phyloP scores from a whole-genome alignment of 2,329 filamentous ascomycete species.

The Fusarium sp. region DNA sequence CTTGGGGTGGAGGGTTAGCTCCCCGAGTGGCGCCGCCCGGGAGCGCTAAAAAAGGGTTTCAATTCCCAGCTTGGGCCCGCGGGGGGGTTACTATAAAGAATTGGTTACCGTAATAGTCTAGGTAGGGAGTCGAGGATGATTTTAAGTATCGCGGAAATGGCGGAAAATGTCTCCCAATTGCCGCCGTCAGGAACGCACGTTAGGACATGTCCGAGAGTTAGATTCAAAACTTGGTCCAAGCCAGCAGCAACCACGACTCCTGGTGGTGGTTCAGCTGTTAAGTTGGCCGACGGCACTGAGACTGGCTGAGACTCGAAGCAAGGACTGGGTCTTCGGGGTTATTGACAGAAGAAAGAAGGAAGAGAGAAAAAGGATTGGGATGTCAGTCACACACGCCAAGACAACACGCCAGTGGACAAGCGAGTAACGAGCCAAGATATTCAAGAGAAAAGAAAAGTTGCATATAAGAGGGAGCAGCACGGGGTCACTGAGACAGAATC shows the following conservation, averaged over 20 bases:
- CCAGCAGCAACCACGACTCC: no score
- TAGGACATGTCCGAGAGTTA: constrained; percentile 15
- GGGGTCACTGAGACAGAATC: constrained; percentile 2
- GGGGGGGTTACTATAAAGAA: no score
- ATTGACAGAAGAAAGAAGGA: neutral
- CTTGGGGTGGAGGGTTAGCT: constrained; percentile 28
- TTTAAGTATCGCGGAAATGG: no score
- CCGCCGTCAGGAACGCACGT: no score
- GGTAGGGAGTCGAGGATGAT: no score
- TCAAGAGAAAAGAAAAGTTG: constrained; percentile 19
- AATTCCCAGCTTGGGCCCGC: constrained; percentile 19
- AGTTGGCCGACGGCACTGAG: neutral
- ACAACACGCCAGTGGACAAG: neutral
- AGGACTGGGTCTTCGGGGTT: constrained; percentile 21
- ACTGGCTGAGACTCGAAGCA: constrained; percentile 8
- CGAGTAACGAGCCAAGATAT: neutral
- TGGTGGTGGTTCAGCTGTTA: no score
- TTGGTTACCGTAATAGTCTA: constrained; percentile 23
- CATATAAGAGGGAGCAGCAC: constrained; percentile 19
- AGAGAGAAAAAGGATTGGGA: neutral
- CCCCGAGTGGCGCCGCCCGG: constrained; percentile 36
- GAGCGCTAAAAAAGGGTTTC: constrained; percentile 37
- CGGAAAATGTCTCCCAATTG: no score
- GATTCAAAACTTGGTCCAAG: constrained; percentile 6
- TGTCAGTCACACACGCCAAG: neutral